phyloP scores from a whole-genome alignment of 306 rosid genomes.

The Macrotyloma uniflorum region DNA sequence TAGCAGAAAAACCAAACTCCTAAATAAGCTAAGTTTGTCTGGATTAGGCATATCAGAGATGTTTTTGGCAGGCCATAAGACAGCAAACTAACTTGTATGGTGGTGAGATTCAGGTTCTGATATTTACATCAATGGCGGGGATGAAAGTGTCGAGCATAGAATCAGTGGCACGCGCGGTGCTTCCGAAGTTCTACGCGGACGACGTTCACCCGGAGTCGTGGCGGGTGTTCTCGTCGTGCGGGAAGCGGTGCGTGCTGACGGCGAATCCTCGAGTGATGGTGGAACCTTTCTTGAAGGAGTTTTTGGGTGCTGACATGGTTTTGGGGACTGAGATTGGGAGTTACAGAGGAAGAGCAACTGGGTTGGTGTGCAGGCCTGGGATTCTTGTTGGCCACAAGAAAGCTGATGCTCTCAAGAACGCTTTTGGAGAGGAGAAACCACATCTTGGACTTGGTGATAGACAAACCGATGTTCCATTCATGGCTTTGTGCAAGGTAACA shows the following conservation, averaged over 20 bases:
- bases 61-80: no score
- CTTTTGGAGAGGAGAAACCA: conserved; percentile 56
- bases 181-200: conserved; percentile 69
- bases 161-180: conserved; percentile 73
- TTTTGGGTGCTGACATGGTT: conserved; percentile 67
- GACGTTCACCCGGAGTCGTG: conserved; percentile 73
- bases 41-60: no score
- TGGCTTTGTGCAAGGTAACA: conserved; percentile 79
- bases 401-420: conserved; percentile 55
- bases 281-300: conserved; percentile 73
- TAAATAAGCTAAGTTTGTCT: no score
- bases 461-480: conserved; percentile 71
- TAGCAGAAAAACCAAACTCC: no score
- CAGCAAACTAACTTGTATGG: no score
- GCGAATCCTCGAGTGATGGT: conserved; percentile 88
- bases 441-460: conserved; percentile 86
- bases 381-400: conserved; percentile 70
- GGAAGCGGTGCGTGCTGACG: conserved; percentile 63
- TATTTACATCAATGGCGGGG: conserved; percentile 66
- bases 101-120: conserved; percentile 64
- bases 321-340: conserved; percentile 67
- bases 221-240: conserved; percentile 76
- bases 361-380: conserved; percentile 59
- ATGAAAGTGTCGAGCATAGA: conserved; percentile 63
- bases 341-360: conserved; percentile 71